phyloP scores from a whole-genome alignment of 345 rosid genomes.

The Boechera divaricarpa region DNA sequence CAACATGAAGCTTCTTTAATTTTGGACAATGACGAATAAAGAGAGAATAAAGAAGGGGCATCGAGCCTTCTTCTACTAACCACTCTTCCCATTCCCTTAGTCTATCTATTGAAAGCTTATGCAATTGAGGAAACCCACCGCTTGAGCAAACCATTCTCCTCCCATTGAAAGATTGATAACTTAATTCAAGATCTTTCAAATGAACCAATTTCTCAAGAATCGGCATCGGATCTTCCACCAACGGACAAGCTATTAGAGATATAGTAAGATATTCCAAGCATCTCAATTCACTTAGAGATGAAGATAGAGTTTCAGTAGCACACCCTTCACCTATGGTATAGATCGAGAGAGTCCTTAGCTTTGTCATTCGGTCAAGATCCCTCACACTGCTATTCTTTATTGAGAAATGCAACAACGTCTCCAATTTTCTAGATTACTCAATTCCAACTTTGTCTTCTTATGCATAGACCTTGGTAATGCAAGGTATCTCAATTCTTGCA shows the following conservation, averaged over 20 bases:
- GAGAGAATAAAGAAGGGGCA: slow-evolving; percentile 40
- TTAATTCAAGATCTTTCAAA: slow-evolving; percentile 19
- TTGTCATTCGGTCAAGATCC: too few relatives aligned
- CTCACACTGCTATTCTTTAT: background rate
- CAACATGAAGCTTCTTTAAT: background rate
- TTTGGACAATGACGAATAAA: too few relatives aligned
- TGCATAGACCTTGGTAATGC: rapidly evolving
- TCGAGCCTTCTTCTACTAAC: slow-evolving; percentile 36
- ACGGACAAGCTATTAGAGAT: background rate
- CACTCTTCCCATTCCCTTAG: slow-evolving; percentile 6
- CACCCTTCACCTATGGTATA: rapidly evolving
- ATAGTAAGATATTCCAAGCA: too few relatives aligned
- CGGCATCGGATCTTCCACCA: slow-evolving; percentile 51
- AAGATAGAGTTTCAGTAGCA: too few relatives aligned
- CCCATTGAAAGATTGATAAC: slow-evolving; percentile 24
- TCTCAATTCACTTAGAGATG: too few relatives aligned
- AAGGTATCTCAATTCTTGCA: slow-evolving; percentile 21
- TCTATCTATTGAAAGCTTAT: rapidly evolving
- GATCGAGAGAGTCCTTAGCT: too few relatives aligned
- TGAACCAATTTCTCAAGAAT: slow-evolving; percentile 47
- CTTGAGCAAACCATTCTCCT: slow-evolving; percentile 34
- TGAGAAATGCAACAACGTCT: background rate
- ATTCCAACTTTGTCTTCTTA: background rate
- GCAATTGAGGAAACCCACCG: slow-evolving; percentile 27
- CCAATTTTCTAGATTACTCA: slow-evolving; percentile 6